Conservation (phyloP, 164 flowering plant species). For the Nymphaea colorata region DNA sequence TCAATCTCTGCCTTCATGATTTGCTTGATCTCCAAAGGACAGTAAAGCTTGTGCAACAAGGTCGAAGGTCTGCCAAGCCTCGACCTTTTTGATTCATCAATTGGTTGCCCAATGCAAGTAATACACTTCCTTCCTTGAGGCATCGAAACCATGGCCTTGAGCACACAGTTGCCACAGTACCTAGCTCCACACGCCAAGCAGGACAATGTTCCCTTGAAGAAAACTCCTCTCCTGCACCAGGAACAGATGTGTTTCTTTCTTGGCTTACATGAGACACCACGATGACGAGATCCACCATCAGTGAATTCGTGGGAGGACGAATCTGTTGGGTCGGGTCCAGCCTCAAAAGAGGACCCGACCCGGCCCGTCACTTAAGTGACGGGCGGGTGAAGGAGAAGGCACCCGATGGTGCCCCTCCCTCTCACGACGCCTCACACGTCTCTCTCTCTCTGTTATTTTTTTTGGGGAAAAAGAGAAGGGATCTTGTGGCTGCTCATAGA, state of each 20-base stretch:
- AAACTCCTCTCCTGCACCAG: constrained; percentile 33
- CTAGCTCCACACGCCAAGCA: constrained; percentile 41
- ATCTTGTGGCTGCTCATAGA: too few species aligned
- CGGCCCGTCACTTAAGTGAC: too few species aligned
- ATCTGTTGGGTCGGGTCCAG: too few species aligned
- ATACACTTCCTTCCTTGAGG: constrained; percentile 58
- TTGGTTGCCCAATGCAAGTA: constrained; percentile 39
- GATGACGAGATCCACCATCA: background rate
- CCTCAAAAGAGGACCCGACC: too few species aligned
- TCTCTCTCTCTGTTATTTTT: too few species aligned
- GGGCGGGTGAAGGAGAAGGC: too few species aligned
- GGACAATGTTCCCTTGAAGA: constrained; percentile 30
- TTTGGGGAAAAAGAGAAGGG: too few species aligned
- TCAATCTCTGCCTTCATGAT: constrained; percentile 49
- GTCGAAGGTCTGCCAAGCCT: constrained; percentile 37
- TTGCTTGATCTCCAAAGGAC: constrained; percentile 44
- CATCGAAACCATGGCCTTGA: constrained; percentile 62
- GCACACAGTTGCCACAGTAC: constrained; percentile 40
- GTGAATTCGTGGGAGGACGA: constrained; percentile 11
- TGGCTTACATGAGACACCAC: constrained; percentile 6
- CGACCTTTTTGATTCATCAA: constrained; percentile 32
- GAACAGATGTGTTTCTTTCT: constrained; percentile 22
- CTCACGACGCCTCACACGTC: too few species aligned
- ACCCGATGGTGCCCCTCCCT: too few species aligned
- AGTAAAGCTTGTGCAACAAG: constrained; percentile 25